Base-by-base conservation (phyloP, 352 stramenopile species). In the Phytophthora multivora region DNA sequence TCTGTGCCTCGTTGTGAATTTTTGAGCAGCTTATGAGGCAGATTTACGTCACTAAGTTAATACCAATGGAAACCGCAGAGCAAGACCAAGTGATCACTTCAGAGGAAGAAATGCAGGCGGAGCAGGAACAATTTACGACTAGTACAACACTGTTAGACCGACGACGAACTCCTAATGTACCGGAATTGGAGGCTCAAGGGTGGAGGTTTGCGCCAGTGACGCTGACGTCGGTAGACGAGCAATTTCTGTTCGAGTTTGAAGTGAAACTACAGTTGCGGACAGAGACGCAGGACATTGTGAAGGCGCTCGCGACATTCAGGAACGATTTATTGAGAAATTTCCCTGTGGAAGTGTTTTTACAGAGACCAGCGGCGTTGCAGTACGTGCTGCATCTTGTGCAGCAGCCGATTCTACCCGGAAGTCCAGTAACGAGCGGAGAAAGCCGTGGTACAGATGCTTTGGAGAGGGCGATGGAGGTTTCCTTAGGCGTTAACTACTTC, bases 211-310 rank as follows among this genome's bases (percentile, higher is more conserved):
- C 86, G 5, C 58, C 36, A 0, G 76, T 93, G 10, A 46, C 62
- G n/a, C 66, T 95, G 21, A 63, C 72, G 13, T 53, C 77, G 2
- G 73, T 73, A 30, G 83, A 95, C 53, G 83, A 93, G 30, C 82
- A 95, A 52, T 69, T 69, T 41, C 65, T 95, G 7, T 92, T 95
- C 30, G 86, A 91, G 57, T 90, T 92, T 57, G 77, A 95, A 55
- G 83, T 93, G 46, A 89, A 86, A 45, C 69, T 90, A 16, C 69
- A 72, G 18, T 60, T 92, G 19, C 65, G 77, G 13, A 86, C 75
- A 11, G 71, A 59, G 25, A 59, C 66, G 0, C 66, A 63, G 18
- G 82, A 92, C 39, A 57, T 91, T 45, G 83, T 90, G 15, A 50
- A 47, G 16, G 69, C 79, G 8, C 88, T 75, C 42, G 71, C 78